Evolutionary conservation across 768 basidiomycete genomes (phyloP), one percentile per base, ranked within the genome.

Genomic region (Rhodotorula toruloides): DNA sequence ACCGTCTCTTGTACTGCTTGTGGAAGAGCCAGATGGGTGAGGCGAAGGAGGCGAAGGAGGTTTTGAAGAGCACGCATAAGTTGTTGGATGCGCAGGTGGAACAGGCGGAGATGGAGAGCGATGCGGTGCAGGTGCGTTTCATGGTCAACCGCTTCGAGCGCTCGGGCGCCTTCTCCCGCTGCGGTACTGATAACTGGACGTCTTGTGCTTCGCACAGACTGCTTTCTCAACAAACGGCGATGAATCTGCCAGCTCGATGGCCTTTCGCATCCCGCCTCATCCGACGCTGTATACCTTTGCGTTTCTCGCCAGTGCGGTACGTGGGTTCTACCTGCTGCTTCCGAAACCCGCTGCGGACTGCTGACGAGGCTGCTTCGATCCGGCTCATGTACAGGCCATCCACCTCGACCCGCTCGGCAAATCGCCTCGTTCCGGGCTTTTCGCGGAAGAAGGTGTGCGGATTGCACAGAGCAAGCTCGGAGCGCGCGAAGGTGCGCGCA

Each of bases 321-420:
- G 53, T 52, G 2, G 32, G 29, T 11, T 36, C 50, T 3, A n/a
- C 14, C 9, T 21, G 19, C 50, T 14, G 34, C 1, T n/a, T 22
- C 52, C n/a, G 25, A 34, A n/a, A n/a, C n/a, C n/a, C n/a, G n/a
- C n/a, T n/a, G n/a, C n/a, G n/a, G n/a, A n/a, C n/a, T n/a, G n/a
- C n/a, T n/a, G n/a, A n/a, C n/a, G n/a, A n/a, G n/a, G n/a, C n/a
- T n/a, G n/a, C n/a, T n/a, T 29, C 12, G 49, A 1, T 2, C n/a
- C 6, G 3, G 14, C 19, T 6, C 19, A 5, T 25, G 13, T 7
- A 22, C 52, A 53, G 52, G 36, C 32, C 3, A 34, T 63, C 17
- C 63, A 64, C 44, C 55, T 40, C 19, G 63, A 64, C 21, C 63
- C 63, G 31, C 43, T 44, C 39, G 63, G 63, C 10, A 64, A 64